Evolutionary conservation across 202 grass and related monocot species (phyloP).

Genomic region (Schoenoplectus triqueter): DNA sequence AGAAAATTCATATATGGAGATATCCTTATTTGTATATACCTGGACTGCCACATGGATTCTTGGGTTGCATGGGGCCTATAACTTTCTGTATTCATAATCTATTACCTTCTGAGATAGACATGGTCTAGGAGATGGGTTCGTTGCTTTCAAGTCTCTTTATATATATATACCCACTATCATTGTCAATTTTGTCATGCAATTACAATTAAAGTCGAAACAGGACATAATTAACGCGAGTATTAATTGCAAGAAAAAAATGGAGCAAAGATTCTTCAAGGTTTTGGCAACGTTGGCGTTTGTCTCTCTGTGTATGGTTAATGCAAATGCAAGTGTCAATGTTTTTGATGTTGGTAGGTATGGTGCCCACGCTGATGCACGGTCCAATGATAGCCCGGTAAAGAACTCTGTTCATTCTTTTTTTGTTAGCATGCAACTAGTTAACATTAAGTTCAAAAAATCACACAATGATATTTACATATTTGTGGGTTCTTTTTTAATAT

Average conservation of each 20-base stretch:
- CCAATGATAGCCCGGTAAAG: conserved; percentile 31
- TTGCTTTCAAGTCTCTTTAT: not conserved
- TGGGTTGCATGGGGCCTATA: not conserved
- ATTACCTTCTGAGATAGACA: not conserved
- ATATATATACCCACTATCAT: not conserved
- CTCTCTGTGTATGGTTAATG: conserved; percentile 3
- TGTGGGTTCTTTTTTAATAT: no score
- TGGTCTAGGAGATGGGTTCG: not conserved
- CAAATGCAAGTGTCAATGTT: not conserved
- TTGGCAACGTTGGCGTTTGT: not conserved
- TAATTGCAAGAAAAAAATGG: conserved; percentile 7
- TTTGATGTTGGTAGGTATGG: conserved; percentile 42
- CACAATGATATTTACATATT: not conserved
- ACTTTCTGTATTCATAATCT: not conserved
- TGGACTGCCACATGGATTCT: not conserved
- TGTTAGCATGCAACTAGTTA: not conserved
- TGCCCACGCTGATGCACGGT: conserved; percentile 20
- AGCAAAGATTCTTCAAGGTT: not conserved
- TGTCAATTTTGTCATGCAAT: not conserved
- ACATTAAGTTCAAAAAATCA: not conserved
- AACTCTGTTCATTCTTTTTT: not conserved
- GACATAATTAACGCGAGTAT: not conserved
- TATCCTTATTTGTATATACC: not conserved
- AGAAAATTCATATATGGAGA: not conserved
- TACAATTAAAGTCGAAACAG: not conserved